These are phyloP conservation scores for Syncephalastrum racemosum DNA, from an alignment of 371 early-diverging fungal genomes.

Conservation along the genomic window DNA sequence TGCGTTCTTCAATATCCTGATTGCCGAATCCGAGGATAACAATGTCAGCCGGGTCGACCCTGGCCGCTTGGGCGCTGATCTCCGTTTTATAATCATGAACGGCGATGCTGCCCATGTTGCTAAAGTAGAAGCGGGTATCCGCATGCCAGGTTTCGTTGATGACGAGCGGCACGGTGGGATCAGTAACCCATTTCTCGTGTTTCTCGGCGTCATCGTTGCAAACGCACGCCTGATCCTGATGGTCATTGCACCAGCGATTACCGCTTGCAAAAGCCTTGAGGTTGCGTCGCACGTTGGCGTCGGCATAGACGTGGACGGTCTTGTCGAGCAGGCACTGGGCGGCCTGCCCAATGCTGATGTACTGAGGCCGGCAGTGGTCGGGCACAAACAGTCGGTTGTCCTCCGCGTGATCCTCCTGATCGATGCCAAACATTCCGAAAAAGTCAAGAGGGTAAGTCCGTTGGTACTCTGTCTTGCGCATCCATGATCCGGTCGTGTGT, in stretches of 20 bases:
- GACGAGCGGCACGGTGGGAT: slow-evolving; percentile 26
- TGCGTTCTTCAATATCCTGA: slow-evolving; percentile 24
- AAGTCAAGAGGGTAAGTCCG: slow-evolving; percentile 21
- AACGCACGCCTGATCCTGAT: slow-evolving; percentile 13
- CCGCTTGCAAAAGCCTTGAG: slow-evolving; percentile 32
- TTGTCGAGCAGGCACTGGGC: slow-evolving; percentile 31
- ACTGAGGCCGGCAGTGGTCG: slow-evolving; percentile 31
- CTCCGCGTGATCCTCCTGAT: slow-evolving; percentile 30
- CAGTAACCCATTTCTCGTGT: slow-evolving; percentile 23
- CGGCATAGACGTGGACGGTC: slow-evolving; percentile 42
- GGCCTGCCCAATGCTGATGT: slow-evolving; percentile 35
- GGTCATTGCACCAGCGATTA: slow-evolving; percentile 33
- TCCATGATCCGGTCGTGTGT: slow-evolving; percentile 30
- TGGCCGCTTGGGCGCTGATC: slow-evolving; percentile 7
- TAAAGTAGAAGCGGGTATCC: slow-evolving; percentile 30
- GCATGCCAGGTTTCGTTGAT: slow-evolving; percentile 34
- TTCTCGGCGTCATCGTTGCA: slow-evolving; percentile 33
- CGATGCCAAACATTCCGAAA: slow-evolving; percentile 36
- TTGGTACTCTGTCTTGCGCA: slow-evolving; percentile 23
- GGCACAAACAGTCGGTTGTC: slow-evolving; percentile 33
- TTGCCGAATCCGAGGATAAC: slow-evolving; percentile 41
- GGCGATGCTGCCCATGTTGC: slow-evolving; percentile 21
- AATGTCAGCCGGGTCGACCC: slow-evolving; percentile 23
- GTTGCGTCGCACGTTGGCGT: slow-evolving; percentile 37
- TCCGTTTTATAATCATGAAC: slow-evolving; percentile 11